Percentiles rank a stretch among this genome's conserved stretches.
phyloP scores from a whole-genome alignment of 106 monocot species.

The Iris macrosiphon region DNA sequence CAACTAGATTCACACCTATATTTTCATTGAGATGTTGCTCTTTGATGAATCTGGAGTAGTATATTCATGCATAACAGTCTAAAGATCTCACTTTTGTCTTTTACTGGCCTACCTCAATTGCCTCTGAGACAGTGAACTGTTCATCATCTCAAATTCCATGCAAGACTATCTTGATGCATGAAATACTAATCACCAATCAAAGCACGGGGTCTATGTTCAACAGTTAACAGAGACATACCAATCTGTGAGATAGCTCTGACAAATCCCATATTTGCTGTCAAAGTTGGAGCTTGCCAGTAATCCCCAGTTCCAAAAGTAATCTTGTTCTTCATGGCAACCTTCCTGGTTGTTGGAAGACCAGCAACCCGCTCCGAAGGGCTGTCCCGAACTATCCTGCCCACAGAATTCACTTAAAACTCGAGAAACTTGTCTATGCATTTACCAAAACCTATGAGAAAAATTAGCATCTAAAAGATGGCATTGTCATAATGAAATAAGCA shows the following conservation, averaged over 20 bases:
- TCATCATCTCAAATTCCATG: too few species aligned
- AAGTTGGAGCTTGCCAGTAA: conserved; percentile 74
- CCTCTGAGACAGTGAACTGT: too few species aligned
- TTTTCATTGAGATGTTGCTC: too few species aligned
- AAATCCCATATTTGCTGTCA: conserved; percentile 90
- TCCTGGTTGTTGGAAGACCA: conserved; percentile 78
- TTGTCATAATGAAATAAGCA: too few species aligned
- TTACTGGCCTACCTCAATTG: too few species aligned
- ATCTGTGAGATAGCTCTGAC: conserved; percentile 78
- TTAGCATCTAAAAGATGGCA: not conserved
- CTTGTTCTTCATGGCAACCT: conserved; percentile 80
- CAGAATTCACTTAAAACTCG: conserved; percentile 4
- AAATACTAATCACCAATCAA: conserved; percentile 48
- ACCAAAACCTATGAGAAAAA: too few species aligned
- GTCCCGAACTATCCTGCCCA: conserved; percentile 64
- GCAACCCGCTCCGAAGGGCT: conserved; percentile 52
- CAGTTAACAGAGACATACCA: conserved; percentile 77
- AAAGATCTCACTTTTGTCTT: too few species aligned
- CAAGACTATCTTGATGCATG: too few species aligned
- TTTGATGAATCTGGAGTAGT: too few species aligned
- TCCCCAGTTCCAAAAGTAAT: conserved; percentile 92
- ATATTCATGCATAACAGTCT: too few species aligned
- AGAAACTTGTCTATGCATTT: too few species aligned
- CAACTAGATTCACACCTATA: too few species aligned
- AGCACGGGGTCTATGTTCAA: conserved; percentile 83